phyloP scores from a whole-genome alignment of 2,329 filamentous ascomycete genomes.

The Capronia coronata region DNA sequence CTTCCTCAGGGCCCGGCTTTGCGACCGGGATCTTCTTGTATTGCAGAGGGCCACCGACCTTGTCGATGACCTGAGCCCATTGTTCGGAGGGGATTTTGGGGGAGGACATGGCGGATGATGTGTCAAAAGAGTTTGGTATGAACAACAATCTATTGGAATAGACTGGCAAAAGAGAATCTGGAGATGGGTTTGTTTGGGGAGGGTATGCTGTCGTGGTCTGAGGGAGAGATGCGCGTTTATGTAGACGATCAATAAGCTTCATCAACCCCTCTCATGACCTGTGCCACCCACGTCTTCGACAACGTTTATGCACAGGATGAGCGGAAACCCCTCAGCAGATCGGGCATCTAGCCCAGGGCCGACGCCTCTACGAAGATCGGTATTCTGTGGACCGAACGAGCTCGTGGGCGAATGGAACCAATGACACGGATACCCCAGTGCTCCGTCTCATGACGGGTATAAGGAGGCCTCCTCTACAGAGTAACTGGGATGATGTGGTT shows the following conservation, averaged over 20 bases:
- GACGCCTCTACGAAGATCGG: conserved; percentile 6
- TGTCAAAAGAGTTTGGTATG: not conserved
- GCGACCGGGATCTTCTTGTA: conserved; percentile 63
- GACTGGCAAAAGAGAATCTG: not conserved
- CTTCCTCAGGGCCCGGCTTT: conserved; percentile 78
- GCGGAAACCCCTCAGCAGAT: conserved; percentile 25
- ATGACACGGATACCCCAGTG: conserved; percentile 4
- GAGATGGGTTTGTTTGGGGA: not conserved
- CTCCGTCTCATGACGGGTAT: conserved; percentile 25
- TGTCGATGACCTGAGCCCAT: conserved; percentile 86
- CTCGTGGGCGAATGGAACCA: not conserved
- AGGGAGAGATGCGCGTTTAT: conserved; percentile 11
- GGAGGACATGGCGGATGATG: conserved; percentile 28
- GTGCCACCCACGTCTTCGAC: not conserved
- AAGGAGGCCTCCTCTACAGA: conserved; percentile 23
- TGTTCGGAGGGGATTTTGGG: conserved; percentile 67
- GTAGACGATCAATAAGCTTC: conserved; percentile 10
- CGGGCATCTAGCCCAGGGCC: not conserved
- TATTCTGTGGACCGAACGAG: conserved; percentile 14
- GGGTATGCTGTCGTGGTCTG: not conserved
- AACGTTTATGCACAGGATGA: conserved; percentile 16
- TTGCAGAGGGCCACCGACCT: conserved; percentile 62
- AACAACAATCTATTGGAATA: not conserved
- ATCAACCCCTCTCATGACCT: conserved; percentile 17
- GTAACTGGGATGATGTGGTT: conserved; percentile 3